A percentile compares a stretch with the other conserved stretches of the same genome.
These are phyloP conservation scores for Pseudozyma sp. DNA, from an alignment of 1,284 basidiomycete species.

Conservation along the genomic window DNA sequence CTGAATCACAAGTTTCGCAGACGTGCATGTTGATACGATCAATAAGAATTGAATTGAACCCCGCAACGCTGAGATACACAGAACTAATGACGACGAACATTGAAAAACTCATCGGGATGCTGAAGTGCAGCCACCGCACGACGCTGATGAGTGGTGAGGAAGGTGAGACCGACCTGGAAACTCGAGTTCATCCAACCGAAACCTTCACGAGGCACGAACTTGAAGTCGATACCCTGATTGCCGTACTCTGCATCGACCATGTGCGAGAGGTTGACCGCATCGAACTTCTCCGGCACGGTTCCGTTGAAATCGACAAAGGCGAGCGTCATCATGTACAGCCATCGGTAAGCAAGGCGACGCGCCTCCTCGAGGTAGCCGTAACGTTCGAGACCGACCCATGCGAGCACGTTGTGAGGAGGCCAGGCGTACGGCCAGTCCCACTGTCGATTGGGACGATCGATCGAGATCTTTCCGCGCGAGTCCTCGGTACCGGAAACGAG, in stretches of 20 bases:
- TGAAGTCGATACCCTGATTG: constrained; percentile 97
- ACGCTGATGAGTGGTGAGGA: constrained; percentile 91
- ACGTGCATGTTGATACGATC: too few species aligned
- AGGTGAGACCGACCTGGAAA: constrained; percentile 87
- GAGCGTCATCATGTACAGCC: constrained; percentile 83
- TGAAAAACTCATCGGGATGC: constrained; percentile 88
- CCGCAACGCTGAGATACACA: neutral
- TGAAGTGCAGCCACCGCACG: constrained; percentile 92
- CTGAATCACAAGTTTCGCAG: too few species aligned
- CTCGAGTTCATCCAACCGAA: constrained; percentile 84
- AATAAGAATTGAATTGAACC: too few species aligned
- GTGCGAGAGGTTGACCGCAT: constrained; percentile 93
- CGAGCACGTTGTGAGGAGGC: constrained; percentile 82
- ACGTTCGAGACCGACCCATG: constrained; percentile 95
- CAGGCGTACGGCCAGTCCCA: constrained; percentile 79
- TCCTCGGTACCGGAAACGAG: constrained; percentile 96
- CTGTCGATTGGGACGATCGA: constrained; percentile 97
- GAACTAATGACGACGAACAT: constrained; percentile 31
- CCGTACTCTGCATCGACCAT: constrained; percentile 98
- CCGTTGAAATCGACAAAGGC: constrained; percentile 84
- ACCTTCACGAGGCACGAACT: constrained; percentile 86
- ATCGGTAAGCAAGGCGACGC: constrained; percentile 91
- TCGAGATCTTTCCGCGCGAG: constrained; percentile 91
- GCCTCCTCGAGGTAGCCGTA: constrained; percentile 96
- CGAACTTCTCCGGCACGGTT: constrained; percentile 97